These are phyloP conservation scores for Turnera subulata DNA, from an alignment of 345 rosid genomes.

Conservation along the genomic window DNA sequence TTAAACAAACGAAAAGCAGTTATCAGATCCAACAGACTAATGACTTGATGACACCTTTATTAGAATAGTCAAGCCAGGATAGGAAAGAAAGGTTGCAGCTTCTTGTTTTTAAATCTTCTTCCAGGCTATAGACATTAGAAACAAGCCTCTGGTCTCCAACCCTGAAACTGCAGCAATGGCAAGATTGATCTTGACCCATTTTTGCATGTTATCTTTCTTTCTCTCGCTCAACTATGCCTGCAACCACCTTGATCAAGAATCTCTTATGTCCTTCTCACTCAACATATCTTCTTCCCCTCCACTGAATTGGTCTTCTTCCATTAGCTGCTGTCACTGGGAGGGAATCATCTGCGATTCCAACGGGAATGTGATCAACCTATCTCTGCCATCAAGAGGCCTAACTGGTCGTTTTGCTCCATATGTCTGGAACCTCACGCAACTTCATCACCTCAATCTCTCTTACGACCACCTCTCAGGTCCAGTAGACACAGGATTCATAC, in stretches of 20 bases:
- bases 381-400: constrained; percentile 17
- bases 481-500: not conserved
- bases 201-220: too few species aligned
- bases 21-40: too few species aligned
- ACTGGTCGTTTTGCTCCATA: constrained; percentile 6
- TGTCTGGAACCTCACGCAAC: constrained; percentile 7
- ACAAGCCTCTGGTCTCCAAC: too few species aligned
- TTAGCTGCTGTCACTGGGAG: constrained; percentile 27
- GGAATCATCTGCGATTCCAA: constrained; percentile 11
- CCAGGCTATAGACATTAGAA: too few species aligned
- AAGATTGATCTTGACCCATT: too few species aligned
- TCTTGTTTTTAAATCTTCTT: too few species aligned
- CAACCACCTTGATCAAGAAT: constrained; percentile 11
- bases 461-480: constrained; percentile 12
- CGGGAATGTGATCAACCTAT: constrained; percentile 1
- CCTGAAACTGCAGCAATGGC: too few species aligned
- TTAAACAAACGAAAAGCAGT: too few species aligned
- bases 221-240: constrained; percentile 6
- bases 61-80: too few species aligned
- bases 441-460: constrained; percentile 20
- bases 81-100: too few species aligned
- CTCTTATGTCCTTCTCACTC: constrained; percentile 10
- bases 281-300: constrained; percentile 7
- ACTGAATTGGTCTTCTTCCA: constrained; percentile 18
- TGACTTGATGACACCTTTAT: too few species aligned